Evolutionary conservation across 768 basidiomycete genomes (phyloP), one percentile per base, ranked within the genome.

Genomic region (Kwoniella heveanensis): DNA sequence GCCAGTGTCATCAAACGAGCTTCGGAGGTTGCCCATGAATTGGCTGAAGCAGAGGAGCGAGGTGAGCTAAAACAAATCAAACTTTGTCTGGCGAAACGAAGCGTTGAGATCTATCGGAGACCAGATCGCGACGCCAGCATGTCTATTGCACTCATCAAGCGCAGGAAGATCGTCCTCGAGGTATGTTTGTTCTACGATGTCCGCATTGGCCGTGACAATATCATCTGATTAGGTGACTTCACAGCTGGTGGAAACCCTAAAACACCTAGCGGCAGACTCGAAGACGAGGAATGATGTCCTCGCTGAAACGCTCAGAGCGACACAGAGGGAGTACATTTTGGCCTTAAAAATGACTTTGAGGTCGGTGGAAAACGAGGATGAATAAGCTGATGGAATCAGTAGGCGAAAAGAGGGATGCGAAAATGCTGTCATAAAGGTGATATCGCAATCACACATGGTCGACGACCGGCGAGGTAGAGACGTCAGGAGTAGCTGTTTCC

Each of bases 1-100:
- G 66, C 77, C 0, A 85, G 89, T 51, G 86, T 95, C 13, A 77
- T 93, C 46, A 66, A 72, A 3, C 87, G 89, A 77, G 88, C 85
- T 5, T 84, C 80, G 62, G 82, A 85, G 59, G 85, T 90, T 0
- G 85, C 91, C 1, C 82, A 83, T 15, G 81, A 79, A 9, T 84
- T 96, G 10, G 80, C 83, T 2, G 85, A 85, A 22, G 78, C 87
- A 8, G 86, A 90, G 60, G 82, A 83, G 2, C 83, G 82, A 62
- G 80, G 85, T 74, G 84, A 84, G 78, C n/a, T n/a, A n/a, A n/a
- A n/a, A n/a, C n/a, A n/a, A n/a, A n/a, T n/a, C n/a, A n/a, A n/a
- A n/a, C n/a, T n/a, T n/a, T n/a, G n/a, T n/a, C n/a, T n/a, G n/a
- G n/a, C n/a, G n/a, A n/a, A n/a, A n/a, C n/a, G n/a, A n/a, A 19